Percentiles rank a stretch among this genome's conserved stretches.
Conservation (phyloP, 2,329 filamentous ascomycete species). For the Leptodontidium sp. region DNA sequence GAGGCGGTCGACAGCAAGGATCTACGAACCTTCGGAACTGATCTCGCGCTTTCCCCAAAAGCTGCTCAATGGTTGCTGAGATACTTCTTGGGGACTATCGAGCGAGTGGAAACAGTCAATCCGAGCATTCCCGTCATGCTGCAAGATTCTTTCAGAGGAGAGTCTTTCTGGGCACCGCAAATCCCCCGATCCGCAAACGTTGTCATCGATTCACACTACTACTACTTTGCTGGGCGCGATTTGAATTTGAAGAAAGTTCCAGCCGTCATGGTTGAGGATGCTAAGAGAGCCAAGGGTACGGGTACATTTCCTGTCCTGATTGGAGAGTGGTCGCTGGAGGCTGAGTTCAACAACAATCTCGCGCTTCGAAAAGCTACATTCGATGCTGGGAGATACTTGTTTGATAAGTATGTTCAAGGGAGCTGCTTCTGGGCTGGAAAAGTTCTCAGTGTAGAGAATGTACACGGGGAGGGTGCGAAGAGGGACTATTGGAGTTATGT, state of each 20-base stretch:
- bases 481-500: slow-evolving; percentile 9
- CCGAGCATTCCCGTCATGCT: slow-evolving; percentile 7
- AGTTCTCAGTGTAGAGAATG: not conserved
- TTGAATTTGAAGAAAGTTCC: not conserved
- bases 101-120: not conserved
- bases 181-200: not conserved
- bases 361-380: not conserved
- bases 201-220: slow-evolving; percentile 12
- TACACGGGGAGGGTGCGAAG: not conserved
- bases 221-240: not conserved
- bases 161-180: not conserved
- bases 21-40: slow-evolving; percentile 6
- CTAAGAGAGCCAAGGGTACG: not conserved
- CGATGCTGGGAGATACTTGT: slow-evolving; percentile 8
- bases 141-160: slow-evolving; percentile 13
- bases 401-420: slow-evolving; percentile 6
- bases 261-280: not conserved
- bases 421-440: slow-evolving; percentile 14
- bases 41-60: slow-evolving; percentile 10
- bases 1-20: slow-evolving; percentile 13
- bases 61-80: slow-evolving; percentile 11
- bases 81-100: slow-evolving; percentile 5
- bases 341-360: slow-evolving; percentile 4
- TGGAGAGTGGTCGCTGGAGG: slow-evolving; percentile 14
- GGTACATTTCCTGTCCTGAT: slow-evolving; percentile 8